Conservation (phyloP, 371 early-diverging fungal species). For the Zychaea mexicana region DNA sequence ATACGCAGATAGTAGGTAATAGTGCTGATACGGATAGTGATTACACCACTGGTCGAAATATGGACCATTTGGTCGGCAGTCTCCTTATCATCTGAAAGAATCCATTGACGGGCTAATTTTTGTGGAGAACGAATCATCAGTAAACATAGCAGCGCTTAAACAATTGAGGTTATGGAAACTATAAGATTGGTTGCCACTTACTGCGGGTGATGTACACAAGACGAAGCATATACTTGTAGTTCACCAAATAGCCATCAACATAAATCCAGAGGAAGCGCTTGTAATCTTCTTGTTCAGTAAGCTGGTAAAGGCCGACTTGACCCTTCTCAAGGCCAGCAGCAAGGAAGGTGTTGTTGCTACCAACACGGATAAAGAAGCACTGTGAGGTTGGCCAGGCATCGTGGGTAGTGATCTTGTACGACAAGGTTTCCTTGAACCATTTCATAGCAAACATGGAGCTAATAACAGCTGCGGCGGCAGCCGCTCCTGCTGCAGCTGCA, state of each 20-base stretch:
- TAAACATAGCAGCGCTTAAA: neutral
- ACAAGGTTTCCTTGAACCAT: conserved; percentile 36
- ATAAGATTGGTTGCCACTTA: conserved; percentile 15
- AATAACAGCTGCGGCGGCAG: conserved; percentile 23
- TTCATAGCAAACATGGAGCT: conserved; percentile 30
- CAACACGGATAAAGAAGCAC: conserved; percentile 49
- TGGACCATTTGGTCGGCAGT: conserved; percentile 32
- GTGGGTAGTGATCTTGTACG: conserved; percentile 27
- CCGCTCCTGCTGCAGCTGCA: conserved; percentile 21
- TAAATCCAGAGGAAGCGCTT: conserved; percentile 55
- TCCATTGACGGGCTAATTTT: conserved; percentile 39
- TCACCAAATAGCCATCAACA: conserved; percentile 54
- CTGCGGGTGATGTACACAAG: conserved; percentile 23
- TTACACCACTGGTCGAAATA: conserved; percentile 30
- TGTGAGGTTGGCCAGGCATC: conserved; percentile 34
- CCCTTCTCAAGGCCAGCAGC: conserved; percentile 38
- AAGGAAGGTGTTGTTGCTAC: conserved; percentile 36
- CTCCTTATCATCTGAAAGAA: conserved; percentile 29
- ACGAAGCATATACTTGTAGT: conserved; percentile 51
- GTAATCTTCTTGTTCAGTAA: conserved; percentile 30
- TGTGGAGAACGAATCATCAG: neutral
- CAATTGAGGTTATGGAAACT: neutral
- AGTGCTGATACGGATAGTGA: conserved; percentile 30
- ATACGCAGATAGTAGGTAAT: conserved; percentile 35
- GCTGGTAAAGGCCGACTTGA: conserved; percentile 34